Base-by-base conservation (phyloP, 176 grass and related monocot species). In the Alopecurus myosuroides region DNA sequence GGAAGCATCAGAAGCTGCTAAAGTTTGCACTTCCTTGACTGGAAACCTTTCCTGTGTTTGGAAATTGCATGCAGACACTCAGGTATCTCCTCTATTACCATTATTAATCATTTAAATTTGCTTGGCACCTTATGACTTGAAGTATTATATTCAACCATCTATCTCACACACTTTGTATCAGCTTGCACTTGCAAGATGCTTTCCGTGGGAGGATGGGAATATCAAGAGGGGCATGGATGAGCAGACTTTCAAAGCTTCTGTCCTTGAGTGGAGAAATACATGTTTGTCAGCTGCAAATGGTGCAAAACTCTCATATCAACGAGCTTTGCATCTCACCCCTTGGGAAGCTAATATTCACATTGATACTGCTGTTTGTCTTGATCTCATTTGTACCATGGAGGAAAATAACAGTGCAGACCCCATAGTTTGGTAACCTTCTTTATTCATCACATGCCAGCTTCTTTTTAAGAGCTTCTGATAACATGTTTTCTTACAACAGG, bases 311-410 rank as follows among this genome's bases (percentile, higher is more conserved):
- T 95, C 96, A 23, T 98, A 98, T 77, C 91, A 95, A 88, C 83
- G 89, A 36, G 89, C 83, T 84, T 92, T 90, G 72, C 83, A 82
- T 86, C 83, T 90, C 76, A 69, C 91, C 69, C 93, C 96, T 7
- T 98, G 96, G 96, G 87, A 95, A 85, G 89, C 96, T 82, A 98
- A 98, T 89, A 90, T 98, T 61, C 94, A 98, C 66, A 83, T 85
- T 81, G 96, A 98, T 88, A 84, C 81, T 85, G 93, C 96, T 60
- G 81, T 95, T 62, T 90, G 82, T 55, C 39, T 95, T 70, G 89
- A 94, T 90, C 78, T 94, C 60, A 95, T 98, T 82, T 85, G 63
- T 84, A 83, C 81, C 78, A 85, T 95, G 64, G 86, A 85, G 72
- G 91, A 83, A 1, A 85, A 49, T 75, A 49, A 55, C 48, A 73